These are phyloP conservation scores for Quercus engelmannii DNA, from an alignment of 306 rosid genomes.

Conservation along the genomic window DNA sequence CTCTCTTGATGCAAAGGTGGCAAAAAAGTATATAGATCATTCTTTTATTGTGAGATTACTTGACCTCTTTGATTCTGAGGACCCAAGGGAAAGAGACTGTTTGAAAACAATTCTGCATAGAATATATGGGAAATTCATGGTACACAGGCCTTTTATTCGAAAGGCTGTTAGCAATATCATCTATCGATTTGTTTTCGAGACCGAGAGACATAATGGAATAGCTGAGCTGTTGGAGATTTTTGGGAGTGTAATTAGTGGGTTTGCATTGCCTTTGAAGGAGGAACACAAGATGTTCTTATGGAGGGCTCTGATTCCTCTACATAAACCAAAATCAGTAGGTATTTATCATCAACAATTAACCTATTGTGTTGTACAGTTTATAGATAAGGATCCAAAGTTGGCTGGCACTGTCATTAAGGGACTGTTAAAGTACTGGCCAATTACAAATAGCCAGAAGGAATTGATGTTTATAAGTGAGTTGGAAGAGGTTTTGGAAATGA, in stretches of 20 bases:
- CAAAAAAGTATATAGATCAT: slow-evolving; percentile 74
- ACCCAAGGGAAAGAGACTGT: slow-evolving; percentile 98
- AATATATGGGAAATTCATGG: slow-evolving; percentile 94
- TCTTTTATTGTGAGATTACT: slow-evolving; percentile 77
- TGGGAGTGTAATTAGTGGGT: slow-evolving; percentile 94
- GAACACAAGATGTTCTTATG: slow-evolving; percentile 84
- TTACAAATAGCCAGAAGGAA: slow-evolving; percentile 97
- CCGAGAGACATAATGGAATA: slow-evolving; percentile 89
- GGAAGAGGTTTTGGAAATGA: slow-evolving; percentile 94
- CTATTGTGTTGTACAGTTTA: slow-evolving; percentile 86
- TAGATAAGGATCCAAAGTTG: slow-evolving; percentile 91
- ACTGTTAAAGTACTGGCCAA: slow-evolving; percentile 89
- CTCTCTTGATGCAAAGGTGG: slow-evolving; percentile 83
- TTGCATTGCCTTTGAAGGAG: slow-evolving; percentile 95
- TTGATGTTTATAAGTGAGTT: slow-evolving; percentile 93
- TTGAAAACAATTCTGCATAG: slow-evolving; percentile 92
- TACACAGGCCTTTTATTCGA: slow-evolving; percentile 84
- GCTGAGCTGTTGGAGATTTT: slow-evolving; percentile 96
- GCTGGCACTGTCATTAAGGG: slow-evolving; percentile 81
- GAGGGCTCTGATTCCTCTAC: slow-evolving; percentile 89
- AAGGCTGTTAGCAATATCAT: slow-evolving; percentile 87
- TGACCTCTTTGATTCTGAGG: slow-evolving; percentile 94
- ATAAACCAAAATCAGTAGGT: slow-evolving; percentile 93
- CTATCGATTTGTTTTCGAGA: slow-evolving; percentile 84
- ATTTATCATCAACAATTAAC: slow-evolving; percentile 88